Percentiles rank a stretch among this genome's conserved stretches.
phyloP scores from a whole-genome alignment of 495 filamentous ascomycete species.

The Aspergillus ellipticus region DNA sequence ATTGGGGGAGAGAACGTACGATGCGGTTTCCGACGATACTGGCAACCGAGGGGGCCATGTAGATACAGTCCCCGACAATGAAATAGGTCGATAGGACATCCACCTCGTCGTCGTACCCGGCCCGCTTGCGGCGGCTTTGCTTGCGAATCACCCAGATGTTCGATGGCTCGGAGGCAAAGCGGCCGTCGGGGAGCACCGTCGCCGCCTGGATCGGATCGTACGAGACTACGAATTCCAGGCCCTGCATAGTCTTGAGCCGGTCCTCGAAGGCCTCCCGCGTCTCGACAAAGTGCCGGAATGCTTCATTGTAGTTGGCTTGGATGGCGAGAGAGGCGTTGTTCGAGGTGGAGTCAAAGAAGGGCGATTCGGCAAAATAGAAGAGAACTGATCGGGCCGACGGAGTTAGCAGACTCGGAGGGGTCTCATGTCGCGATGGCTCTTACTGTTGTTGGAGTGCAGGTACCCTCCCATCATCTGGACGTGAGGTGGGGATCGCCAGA shows the following conservation, averaged over 20 bases:
- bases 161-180: slow-evolving; percentile 46
- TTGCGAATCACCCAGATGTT: slow-evolving; percentile 93
- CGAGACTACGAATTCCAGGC: slow-evolving; percentile 77
- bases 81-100: slow-evolving; percentile 75
- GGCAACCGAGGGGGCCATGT: slow-evolving; percentile 79
- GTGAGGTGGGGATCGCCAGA: slow-evolving; percentile 62
- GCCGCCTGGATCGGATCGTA: slow-evolving; percentile 65
- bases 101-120: slow-evolving; percentile 62
- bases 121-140: slow-evolving; percentile 65
- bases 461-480: slow-evolving; percentile 57
- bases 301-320: slow-evolving; percentile 72
- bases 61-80: slow-evolving; percentile 78
- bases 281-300: slow-evolving; percentile 57
- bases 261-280: slow-evolving; percentile 79
- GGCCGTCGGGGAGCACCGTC: slow-evolving; percentile 59
- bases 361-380: slow-evolving; percentile 84
- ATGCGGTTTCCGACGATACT: slow-evolving; percentile 74
- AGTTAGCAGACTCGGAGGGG: background rate
- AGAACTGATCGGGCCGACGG: slow-evolving; percentile 50
- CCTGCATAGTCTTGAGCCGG: slow-evolving; percentile 71
- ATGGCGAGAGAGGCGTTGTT: slow-evolving; percentile 78
- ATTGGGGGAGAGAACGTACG: slow-evolving; percentile 42
- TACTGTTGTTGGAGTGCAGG: slow-evolving; percentile 50
- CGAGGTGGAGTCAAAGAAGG: slow-evolving; percentile 85
- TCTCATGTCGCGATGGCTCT: slow-evolving; percentile 4